phyloP scores from a whole-genome alignment of 2,329 filamentous ascomycete genomes.

The Metarhizium robertsii region DNA sequence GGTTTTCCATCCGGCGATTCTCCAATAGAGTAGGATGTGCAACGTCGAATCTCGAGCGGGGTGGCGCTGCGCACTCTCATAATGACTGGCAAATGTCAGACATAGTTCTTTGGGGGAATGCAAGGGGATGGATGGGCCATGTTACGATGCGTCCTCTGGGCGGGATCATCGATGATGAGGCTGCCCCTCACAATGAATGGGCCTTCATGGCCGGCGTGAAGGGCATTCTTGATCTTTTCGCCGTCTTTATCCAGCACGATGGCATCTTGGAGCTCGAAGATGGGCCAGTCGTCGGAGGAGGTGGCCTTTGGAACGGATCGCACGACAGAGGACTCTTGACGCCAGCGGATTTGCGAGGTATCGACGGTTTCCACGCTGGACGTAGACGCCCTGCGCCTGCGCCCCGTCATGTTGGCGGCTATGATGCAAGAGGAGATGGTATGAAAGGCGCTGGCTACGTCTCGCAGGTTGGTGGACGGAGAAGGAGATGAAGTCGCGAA shows the following conservation, averaged over 20 bases:
- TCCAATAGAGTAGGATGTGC: constrained; percentile 43
- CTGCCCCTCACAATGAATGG: constrained; percentile 54
- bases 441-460: neutral
- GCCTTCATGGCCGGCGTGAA: constrained; percentile 49
- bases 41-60: constrained; percentile 45
- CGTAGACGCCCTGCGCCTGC: constrained; percentile 31
- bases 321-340: constrained; percentile 25
- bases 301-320: constrained; percentile 16
- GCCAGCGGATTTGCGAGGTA: constrained; percentile 23
- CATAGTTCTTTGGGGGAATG: neutral
- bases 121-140: constrained; percentile 10
- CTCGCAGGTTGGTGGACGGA: neutral
- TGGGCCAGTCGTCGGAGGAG: constrained; percentile 45
- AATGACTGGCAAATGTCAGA: constrained; percentile 17
- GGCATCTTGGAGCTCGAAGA: constrained; percentile 52
- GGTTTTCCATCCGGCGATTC: constrained; percentile 38
- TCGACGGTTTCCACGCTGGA: constrained; percentile 36
- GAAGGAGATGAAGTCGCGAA: neutral
- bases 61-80: constrained; percentile 20
- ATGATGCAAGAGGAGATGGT: neutral
- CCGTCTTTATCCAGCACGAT: constrained; percentile 47
- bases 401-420: constrained; percentile 25
- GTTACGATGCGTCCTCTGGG: constrained; percentile 24
- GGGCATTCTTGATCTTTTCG: constrained; percentile 46
- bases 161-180: constrained; percentile 41